Percentiles rank a stretch among this genome's conserved stretches.
These are phyloP conservation scores for Mucor saturninus DNA, from an alignment of 371 early-diverging fungal species.

Conservation along the genomic window DNA sequence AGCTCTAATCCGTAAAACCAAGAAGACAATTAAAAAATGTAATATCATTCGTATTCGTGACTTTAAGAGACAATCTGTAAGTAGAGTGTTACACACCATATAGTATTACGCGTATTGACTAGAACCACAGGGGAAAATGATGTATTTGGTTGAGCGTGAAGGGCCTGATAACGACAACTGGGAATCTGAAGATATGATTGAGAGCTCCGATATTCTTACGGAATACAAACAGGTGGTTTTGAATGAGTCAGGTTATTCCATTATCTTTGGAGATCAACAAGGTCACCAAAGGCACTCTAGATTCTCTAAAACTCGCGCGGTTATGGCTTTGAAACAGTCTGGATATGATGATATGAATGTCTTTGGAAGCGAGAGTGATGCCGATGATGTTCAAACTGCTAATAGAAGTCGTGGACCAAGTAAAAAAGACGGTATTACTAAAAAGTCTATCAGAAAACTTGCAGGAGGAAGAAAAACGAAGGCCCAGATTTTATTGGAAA, in stretches of 20 bases:
- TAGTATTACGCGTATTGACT: not conserved
- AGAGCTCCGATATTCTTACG: slow-evolving; percentile 3
- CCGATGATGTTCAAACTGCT: not conserved
- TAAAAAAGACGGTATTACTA: not conserved
- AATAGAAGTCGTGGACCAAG: slow-evolving; percentile 3
- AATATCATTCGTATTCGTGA: not conserved
- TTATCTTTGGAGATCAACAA: not conserved
- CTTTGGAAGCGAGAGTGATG: slow-evolving; percentile 8
- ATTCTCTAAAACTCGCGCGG: slow-evolving; percentile 39
- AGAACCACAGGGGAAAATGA: slow-evolving; percentile 5
- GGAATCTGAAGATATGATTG: slow-evolving; percentile 18
- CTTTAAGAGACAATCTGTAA: slow-evolving; percentile 13
- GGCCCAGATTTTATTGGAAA: slow-evolving; percentile 17
- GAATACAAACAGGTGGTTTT: slow-evolving; percentile 18
- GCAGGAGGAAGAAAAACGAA: slow-evolving; percentile 18
- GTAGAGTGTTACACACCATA: not conserved
- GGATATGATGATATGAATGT: not conserved
- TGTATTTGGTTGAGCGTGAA: slow-evolving; percentile 23
- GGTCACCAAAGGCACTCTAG: slow-evolving; percentile 19
- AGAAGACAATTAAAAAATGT: not conserved
- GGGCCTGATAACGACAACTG: slow-evolving; percentile 2
- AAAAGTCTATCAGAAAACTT: slow-evolving; percentile 4
- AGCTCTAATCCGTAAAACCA: not conserved
- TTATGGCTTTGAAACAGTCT: slow-evolving; percentile 29
- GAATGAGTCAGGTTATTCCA: slow-evolving; percentile 24